Base-by-base conservation (phyloP, 495 filamentous ascomycete genomes). In the Baudoinia panamericana region DNA sequence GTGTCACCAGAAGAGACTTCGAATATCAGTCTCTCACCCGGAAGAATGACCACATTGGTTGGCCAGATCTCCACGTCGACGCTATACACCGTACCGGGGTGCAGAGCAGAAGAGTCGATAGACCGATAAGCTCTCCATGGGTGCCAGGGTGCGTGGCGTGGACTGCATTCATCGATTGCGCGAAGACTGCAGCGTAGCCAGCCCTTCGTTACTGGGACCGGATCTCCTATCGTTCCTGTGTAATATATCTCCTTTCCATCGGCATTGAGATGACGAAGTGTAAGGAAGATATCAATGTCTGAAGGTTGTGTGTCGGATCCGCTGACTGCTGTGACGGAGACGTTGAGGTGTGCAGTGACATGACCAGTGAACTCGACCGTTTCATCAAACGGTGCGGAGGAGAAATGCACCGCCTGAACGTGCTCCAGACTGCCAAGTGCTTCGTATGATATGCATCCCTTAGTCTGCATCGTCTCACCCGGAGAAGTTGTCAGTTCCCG, bases 31-130 rank as follows among this genome's bases (percentile, higher is more conserved):
- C 56, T 63, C 0, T 60, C 62, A 0, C 72, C 71, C 24, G 60
- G 55, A 28, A 63, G 63, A 8, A 76, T 64, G 3, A 81, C 63
- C 0, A 78, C 72, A 52, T 76, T 77, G 0, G 73, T 79, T 12
- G 76, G 75, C 76, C 75, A 79, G 2, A 79, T 50, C 58, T 81
- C 76, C 7, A 81, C 64, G 45, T 78, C 75, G 0, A 81, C 74
- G 0, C 51, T 50, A 42, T 81, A 79, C 4, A 78, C 63, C 44
- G 72, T 65, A 0, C 67, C 68, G 0, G 64, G 58, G 16, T 68
- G 59, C 0, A 79, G 68, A 9, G 61, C 60, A 21, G 62, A 62
- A 3, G 69, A 66, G 39, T 78, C 75, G 0, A 54, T 67, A 10
- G 63, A 69, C 41, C 64, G 57, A 46, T 80, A 79, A 12, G 76